phyloP scores from a whole-genome alignment of 1,284 basidiomycete species.

The Apiotrichum gamsii region DNA sequence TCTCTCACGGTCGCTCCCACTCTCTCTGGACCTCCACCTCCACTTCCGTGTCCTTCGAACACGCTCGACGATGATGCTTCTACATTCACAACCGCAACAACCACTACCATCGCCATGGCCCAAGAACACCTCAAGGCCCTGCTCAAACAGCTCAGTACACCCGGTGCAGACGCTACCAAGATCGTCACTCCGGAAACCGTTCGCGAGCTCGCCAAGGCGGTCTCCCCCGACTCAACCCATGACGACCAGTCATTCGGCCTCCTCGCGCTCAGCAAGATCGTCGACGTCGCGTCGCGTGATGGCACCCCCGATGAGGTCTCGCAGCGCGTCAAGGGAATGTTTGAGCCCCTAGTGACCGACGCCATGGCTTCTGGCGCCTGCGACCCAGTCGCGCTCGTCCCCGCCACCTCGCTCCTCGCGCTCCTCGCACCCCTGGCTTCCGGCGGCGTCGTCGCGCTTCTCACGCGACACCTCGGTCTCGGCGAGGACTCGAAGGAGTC shows the following conservation, averaged over 20 bases:
- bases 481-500: not conserved
- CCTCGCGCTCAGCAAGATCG: conserved; percentile 8
- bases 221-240: not conserved
- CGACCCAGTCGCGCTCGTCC: conserved; percentile 9
- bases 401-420: conserved; percentile 20
- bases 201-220: not conserved
- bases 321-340: conserved; percentile 3
- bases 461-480: conserved; percentile 20
- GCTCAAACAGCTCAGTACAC: conserved; percentile 5
- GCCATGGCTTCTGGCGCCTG: conserved; percentile 1
- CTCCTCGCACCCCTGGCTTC: conserved; percentile 30
- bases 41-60: no score
- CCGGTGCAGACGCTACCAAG: not conserved
- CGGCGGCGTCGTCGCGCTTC: conserved; percentile 14
- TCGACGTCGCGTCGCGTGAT: not conserved
- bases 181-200: conserved; percentile 1
- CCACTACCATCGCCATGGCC: not conserved
- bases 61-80: no score
- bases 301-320: conserved; percentile 2
- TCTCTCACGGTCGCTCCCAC: no score
- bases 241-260: conserved; percentile 9
- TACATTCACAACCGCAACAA: no score
- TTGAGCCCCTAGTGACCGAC: conserved; percentile 11
- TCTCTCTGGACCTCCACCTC: no score
- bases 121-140: conserved; percentile 7